Evolutionary conservation across 2,329 filamentous ascomycete species (phyloP).

Genomic region (Fusarium piperis): DNA sequence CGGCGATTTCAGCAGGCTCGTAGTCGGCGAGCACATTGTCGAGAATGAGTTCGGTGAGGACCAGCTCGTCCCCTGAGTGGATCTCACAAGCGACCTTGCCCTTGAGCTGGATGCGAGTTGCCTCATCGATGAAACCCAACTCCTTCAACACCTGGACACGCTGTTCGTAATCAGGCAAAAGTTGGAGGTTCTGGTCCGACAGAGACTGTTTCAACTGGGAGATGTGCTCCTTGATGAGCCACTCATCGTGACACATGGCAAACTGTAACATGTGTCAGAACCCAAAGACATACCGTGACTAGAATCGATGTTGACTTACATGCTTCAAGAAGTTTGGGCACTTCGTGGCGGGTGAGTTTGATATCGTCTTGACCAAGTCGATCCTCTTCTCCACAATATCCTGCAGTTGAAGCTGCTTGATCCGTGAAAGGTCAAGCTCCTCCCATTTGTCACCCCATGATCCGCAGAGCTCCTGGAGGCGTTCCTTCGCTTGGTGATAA

Average conservation of each 20-base stretch:
- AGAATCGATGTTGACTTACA: slow-evolving; percentile 61
- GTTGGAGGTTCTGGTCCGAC: slow-evolving; percentile 94
- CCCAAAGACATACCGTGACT: not conserved
- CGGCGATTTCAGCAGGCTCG: slow-evolving; percentile 95
- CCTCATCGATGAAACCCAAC: slow-evolving; percentile 88
- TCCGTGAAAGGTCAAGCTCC: slow-evolving; percentile 82
- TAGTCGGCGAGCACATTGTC: slow-evolving; percentile 97
- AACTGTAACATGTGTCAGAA: slow-evolving; percentile 70
- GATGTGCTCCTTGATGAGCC: slow-evolving; percentile 95
- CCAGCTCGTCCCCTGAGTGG: slow-evolving; percentile 94
- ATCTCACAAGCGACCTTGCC: slow-evolving; percentile 99
- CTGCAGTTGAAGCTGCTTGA: slow-evolving; percentile 84
- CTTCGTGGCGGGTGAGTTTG: slow-evolving; percentile 70
- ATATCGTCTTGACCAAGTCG: slow-evolving; percentile 69
- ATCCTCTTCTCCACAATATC: slow-evolving; percentile 80
- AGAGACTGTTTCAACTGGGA: slow-evolving; percentile 85
- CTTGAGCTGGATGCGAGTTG: slow-evolving; percentile 90
- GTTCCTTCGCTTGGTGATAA: slow-evolving; percentile 67
- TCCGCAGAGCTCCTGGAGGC: slow-evolving; percentile 73
- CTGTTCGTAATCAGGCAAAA: slow-evolving; percentile 96
- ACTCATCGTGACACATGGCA: slow-evolving; percentile 95
- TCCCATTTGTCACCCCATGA: slow-evolving; percentile 85
- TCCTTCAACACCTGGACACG: slow-evolving; percentile 92
- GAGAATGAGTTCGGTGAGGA: slow-evolving; percentile 93
- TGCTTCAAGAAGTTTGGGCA: slow-evolving; percentile 90